Conservation (phyloP, 139 green algal genomes). For the Choricystis sp. region DNA sequence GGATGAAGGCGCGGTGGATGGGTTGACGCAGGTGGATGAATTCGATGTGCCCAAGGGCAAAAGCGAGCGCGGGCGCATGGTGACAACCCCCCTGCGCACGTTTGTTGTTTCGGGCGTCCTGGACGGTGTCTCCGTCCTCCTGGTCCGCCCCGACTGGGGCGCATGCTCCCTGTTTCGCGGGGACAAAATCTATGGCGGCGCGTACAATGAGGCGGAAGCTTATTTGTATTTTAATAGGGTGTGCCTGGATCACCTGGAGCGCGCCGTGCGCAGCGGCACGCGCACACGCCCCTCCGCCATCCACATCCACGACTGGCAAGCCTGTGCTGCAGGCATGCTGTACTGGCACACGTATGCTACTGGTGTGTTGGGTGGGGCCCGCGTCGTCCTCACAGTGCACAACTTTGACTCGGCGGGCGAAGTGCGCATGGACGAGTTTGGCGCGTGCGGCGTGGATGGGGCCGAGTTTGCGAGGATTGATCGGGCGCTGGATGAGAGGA, state of each 20-base stretch:
- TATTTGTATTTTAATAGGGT: conserved; percentile 93
- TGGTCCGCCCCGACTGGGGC: conserved; percentile 50
- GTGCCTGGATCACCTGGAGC: conserved; percentile 60
- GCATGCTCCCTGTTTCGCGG: conserved; percentile 60
- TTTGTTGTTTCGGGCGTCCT: conserved; percentile 22
- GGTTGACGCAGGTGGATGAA: conserved; percentile 48
- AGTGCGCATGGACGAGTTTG: conserved; percentile 74
- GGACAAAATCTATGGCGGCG: conserved; percentile 70
- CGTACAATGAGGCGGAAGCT: conserved; percentile 87
- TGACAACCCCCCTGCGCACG: conserved; percentile 29
- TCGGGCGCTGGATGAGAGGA: conserved; percentile 87
- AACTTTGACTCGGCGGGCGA: conserved; percentile 88
- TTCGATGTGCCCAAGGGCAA: conserved; percentile 60
- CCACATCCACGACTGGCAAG: conserved; percentile 91
- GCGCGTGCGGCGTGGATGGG: conserved; percentile 43
- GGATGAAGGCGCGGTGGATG: conserved; percentile 34
- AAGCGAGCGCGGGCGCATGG: conserved; percentile 49
- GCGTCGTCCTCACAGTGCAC: conserved; percentile 79
- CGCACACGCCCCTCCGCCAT: conserved; percentile 38
- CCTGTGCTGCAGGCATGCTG: conserved; percentile 46
- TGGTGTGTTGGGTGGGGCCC: conserved; percentile 11
- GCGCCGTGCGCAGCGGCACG: conserved; percentile 9
- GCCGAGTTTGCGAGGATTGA: conserved; percentile 56
- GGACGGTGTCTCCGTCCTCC: conserved; percentile 31
- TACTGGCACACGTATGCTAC: conserved; percentile 63